Percentiles rank a stretch among this genome's conserved stretches.
Evolutionary conservation across 495 filamentous ascomycete genomes (phyloP).

Genomic region (Podospora didyma): DNA sequence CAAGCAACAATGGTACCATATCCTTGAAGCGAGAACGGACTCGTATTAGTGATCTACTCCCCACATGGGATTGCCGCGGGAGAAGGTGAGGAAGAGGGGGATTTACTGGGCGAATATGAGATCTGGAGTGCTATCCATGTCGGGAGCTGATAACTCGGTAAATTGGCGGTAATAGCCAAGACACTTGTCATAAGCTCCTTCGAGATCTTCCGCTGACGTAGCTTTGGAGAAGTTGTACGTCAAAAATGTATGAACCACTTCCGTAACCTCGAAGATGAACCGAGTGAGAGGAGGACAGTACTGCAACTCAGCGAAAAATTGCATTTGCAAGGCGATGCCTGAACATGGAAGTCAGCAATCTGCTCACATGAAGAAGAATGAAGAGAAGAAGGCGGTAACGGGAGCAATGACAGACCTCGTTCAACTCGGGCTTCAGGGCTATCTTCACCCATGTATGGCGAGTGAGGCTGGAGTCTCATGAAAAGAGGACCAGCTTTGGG

Average conservation of each 20-base stretch:
- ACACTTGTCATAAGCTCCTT: slow-evolving; percentile 23
- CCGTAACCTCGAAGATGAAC: slow-evolving; percentile 25
- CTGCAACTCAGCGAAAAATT: slow-evolving; percentile 21
- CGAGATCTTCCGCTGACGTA: slow-evolving; percentile 24
- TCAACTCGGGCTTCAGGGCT: slow-evolving; percentile 18
- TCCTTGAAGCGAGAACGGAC: slow-evolving; percentile 4
- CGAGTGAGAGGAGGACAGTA: slow-evolving; percentile 17
- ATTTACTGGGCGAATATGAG: slow-evolving; percentile 24
- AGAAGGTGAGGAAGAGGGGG: neutral
- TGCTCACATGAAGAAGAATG: neutral
- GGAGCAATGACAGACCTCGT: slow-evolving; percentile 14
- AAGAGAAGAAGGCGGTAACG: no score
- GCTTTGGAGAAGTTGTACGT: slow-evolving; percentile 23
- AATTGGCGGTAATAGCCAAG: slow-evolving; percentile 10
- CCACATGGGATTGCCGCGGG: neutral
- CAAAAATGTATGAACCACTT: slow-evolving; percentile 22
- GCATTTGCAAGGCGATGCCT: slow-evolving; percentile 24
- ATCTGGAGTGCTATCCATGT: slow-evolving; percentile 10
- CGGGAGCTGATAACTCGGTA: neutral
- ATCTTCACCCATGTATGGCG: slow-evolving; percentile 17
- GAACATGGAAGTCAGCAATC: neutral
- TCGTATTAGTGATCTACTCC: neutral
- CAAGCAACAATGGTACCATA: slow-evolving; percentile 27
- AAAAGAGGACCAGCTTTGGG: slow-evolving; percentile 23
- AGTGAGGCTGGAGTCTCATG: slow-evolving; percentile 18